Evolutionary conservation across 1,284 basidiomycete genomes (phyloP), one percentile per base, ranked within the genome.

Genomic region (Ustilago bromivora): DNA sequence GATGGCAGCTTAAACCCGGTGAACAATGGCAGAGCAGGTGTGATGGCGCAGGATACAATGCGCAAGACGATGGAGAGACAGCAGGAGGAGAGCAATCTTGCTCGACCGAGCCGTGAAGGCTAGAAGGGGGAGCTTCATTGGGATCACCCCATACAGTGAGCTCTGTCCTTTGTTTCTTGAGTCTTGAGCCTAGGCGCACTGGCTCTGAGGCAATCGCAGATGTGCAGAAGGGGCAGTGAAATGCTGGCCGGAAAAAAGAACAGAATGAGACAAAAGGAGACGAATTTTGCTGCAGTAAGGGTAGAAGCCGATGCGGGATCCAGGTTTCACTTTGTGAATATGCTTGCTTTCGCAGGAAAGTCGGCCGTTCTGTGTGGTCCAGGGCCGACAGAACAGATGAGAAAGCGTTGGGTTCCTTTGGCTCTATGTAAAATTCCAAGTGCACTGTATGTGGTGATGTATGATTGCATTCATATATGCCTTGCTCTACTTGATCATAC

Each of bases 181-280:
- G 49, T 51, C 49, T 51, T 51, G 49, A 51, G 49, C 32, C 28
- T 51, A 1, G 49, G 49, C 49, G 23, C 49, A 32, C 13, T 51
- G 5, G 13, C 10, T 32, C 10, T 51, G 0, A 4, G 12, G 11
- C 11, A 51, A 12, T 19, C 8, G n/a, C 4, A 32, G 23, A 15
- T 9, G n/a, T 47, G 12, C 19, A 23, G 4, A 4, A 19, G 12
- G 49, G 31, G 49, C 28, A 32, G 49, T 11, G 49, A 51, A 12
- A 32, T 4, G 49, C 49, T 51, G 49, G 31, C 49, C 49, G 49
- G 49, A 51, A 51, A 51, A 51, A 51, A 51, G 49, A 28, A 51
- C 31, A 51, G 49, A 51, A 51, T 12, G 49, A 34, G 49, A 51
- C 28, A 51, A 51, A 51, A 51, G 49, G 49, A 51, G 49, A 51